Percentiles rank a stretch among this genome's conserved stretches.
phyloP scores from a whole-genome alignment of 139 green algal genomes.

The Edaphochlamys debaryana region DNA sequence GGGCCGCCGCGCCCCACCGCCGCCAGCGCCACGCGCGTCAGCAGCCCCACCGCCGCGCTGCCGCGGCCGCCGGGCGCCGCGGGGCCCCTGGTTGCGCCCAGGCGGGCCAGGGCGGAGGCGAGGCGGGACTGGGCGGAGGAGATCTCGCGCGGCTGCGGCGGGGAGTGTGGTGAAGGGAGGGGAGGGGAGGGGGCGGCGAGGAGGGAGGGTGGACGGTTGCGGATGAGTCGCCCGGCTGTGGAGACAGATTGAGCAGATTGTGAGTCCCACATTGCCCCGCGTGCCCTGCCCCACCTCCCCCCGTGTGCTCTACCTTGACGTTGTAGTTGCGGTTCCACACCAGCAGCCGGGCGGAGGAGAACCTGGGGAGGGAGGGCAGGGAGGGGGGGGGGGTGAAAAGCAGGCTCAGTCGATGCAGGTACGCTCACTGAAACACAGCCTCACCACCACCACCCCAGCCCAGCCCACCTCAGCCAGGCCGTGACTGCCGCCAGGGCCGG shows the following conservation, averaged over 20 bases:
- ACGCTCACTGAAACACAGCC: too few species aligned
- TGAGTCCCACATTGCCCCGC: too few species aligned
- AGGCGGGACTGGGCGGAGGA: constrained; percentile 28
- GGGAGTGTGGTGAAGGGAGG: too few species aligned
- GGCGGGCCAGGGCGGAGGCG: constrained; percentile 9
- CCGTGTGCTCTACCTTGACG: constrained; percentile 59
- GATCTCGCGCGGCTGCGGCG: constrained; percentile 15
- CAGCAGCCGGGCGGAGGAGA: constrained; percentile 44
- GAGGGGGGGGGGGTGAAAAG: too few species aligned
- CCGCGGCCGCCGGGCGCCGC: constrained; percentile 3
- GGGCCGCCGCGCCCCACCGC: constrained; percentile 69
- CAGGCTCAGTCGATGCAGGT: too few species aligned
- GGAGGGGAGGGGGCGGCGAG: too few species aligned
- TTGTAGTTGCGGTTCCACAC: constrained; percentile 85
- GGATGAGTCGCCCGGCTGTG: too few species aligned
- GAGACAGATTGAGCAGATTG: too few species aligned
- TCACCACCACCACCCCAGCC: too few species aligned
- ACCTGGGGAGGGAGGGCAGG: background rate
- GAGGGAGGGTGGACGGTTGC: too few species aligned
- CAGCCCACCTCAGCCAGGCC: constrained; percentile 46
- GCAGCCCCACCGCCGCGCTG: constrained; percentile 35
- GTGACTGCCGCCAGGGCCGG: constrained; percentile 34
- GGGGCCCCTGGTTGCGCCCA: constrained; percentile 19
- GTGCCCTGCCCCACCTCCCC: constrained; percentile 5
- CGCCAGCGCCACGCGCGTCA: constrained; percentile 58